phyloP scores from a whole-genome alignment of 2,329 filamentous ascomycete genomes.

The Aspergillus novofumigatus region DNA sequence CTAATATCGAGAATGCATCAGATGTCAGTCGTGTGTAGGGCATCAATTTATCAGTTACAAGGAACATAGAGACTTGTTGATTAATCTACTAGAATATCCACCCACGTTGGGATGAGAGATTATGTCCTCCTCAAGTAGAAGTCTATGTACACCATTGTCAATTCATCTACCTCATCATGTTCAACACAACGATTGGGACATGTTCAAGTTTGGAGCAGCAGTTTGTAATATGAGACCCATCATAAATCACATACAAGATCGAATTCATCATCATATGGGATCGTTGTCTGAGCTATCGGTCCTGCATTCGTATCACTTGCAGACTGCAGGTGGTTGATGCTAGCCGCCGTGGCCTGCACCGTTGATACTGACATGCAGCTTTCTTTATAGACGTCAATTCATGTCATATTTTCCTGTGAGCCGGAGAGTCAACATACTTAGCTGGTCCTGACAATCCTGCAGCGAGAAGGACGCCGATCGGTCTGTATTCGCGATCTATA shows the following conservation, averaged over 20 bases:
- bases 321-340: neutral
- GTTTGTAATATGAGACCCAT: neutral
- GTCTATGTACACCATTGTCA: neutral
- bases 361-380: neutral
- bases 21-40: neutral
- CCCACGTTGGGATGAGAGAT: neutral
- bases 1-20: neutral
- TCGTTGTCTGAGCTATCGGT: conserved; percentile 8
- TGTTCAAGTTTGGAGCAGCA: neutral
- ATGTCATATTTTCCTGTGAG: neutral
- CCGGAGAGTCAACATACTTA: conserved; percentile 4
- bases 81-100: neutral
- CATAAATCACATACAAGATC: conserved; percentile 17
- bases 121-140: neutral
- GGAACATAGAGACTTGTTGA: neutral
- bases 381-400: neutral
- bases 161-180: neutral
- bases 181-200: neutral
- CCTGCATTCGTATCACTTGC: neutral
- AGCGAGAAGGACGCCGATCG: conserved; percentile 8
- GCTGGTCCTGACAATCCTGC: conserved; percentile 15
- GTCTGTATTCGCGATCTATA: conserved; percentile 14
- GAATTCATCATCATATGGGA: conserved; percentile 18
- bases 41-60: neutral
- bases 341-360: neutral